These are phyloP conservation scores for Colletotrichum sp. DNA, from an alignment of 2,329 filamentous ascomycete genomes.

Conservation along the genomic window DNA sequence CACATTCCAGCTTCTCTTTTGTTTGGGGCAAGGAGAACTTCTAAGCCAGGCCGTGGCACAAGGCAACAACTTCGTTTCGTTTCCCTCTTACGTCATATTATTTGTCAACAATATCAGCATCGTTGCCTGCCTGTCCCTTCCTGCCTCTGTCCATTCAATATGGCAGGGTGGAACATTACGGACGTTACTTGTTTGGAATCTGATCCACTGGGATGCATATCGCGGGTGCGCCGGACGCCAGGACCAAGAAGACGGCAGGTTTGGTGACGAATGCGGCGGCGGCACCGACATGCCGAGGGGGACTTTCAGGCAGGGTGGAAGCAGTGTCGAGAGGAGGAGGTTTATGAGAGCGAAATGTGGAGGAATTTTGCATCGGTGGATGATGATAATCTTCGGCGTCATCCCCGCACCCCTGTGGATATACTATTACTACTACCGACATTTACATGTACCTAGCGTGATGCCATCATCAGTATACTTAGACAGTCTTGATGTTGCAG, in stretches of 20 bases:
- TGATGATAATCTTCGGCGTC: slow-evolving; percentile 21
- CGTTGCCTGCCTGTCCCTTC: not conserved
- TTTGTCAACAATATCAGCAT: slow-evolving; percentile 14
- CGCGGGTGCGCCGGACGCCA: slow-evolving; percentile 18
- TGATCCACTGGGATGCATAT: slow-evolving; percentile 8
- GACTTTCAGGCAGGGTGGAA: not conserved
- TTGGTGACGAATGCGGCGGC: not conserved
- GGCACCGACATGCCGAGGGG: not conserved
- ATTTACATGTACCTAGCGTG: slow-evolving; percentile 21
- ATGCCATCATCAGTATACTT: slow-evolving; percentile 21
- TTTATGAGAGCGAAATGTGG: not conserved
- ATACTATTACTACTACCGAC: slow-evolving; percentile 21
- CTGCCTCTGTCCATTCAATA: not conserved
- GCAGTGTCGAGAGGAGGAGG: not conserved
- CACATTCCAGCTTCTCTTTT: slow-evolving; percentile 59
- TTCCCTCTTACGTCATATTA: slow-evolving; percentile 20
- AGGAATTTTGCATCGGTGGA: slow-evolving; percentile 13
- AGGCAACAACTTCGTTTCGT: slow-evolving; percentile 19
- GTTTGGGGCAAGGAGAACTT: slow-evolving; percentile 76
- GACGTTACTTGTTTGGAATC: not conserved
- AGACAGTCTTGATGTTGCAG: slow-evolving; percentile 11
- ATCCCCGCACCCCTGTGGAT: slow-evolving; percentile 20
- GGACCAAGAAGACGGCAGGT: not conserved
- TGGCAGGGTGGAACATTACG: not conserved
- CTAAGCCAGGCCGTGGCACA: slow-evolving; percentile 36